A percentile compares a stretch with the other conserved stretches of the same genome.
These are phyloP conservation scores for Nakazawaea ambrosiae DNA, from an alignment of 805 yeast species.

Conservation along the genomic window DNA sequence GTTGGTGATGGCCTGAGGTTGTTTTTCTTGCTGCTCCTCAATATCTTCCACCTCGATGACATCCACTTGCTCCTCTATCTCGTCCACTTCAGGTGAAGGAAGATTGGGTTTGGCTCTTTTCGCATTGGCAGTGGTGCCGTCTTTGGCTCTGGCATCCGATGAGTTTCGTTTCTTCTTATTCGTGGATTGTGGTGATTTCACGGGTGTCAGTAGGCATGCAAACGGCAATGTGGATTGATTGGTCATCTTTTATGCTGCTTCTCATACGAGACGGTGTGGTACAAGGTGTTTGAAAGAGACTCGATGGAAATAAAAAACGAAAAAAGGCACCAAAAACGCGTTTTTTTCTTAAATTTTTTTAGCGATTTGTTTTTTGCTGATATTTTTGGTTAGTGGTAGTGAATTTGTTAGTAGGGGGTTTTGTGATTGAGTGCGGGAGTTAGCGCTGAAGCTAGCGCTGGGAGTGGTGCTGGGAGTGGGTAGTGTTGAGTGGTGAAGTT, in stretches of 20 bases:
- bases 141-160: neutral
- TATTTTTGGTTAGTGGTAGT: too few species aligned
- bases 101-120: neutral
- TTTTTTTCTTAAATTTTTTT: too few species aligned
- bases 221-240: constrained; percentile 10
- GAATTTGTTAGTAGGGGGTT: too few species aligned
- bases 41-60: neutral
- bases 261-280: too few species aligned
- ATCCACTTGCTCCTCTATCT: neutral
- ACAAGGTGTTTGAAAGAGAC: too few species aligned
- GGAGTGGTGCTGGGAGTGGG: too few species aligned
- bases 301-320: too few species aligned
- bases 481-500: too few species aligned
- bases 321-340: neutral
- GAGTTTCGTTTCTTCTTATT: neutral
- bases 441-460: too few species aligned
- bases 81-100: constrained; percentile 7
- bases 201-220: constrained; percentile 6
- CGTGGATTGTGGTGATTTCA: neutral
- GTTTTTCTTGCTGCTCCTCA: neutral
- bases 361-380: too few species aligned
- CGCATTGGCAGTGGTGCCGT: neutral
- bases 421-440: too few species aligned
- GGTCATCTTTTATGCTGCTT: too few species aligned
- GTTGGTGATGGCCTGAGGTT: constrained; percentile 1